Percentiles rank a stretch among this genome's conserved stretches.
phyloP scores from a whole-genome alignment of 192 early-diverging fungal genomes.

The Umbelopsis sp. region DNA sequence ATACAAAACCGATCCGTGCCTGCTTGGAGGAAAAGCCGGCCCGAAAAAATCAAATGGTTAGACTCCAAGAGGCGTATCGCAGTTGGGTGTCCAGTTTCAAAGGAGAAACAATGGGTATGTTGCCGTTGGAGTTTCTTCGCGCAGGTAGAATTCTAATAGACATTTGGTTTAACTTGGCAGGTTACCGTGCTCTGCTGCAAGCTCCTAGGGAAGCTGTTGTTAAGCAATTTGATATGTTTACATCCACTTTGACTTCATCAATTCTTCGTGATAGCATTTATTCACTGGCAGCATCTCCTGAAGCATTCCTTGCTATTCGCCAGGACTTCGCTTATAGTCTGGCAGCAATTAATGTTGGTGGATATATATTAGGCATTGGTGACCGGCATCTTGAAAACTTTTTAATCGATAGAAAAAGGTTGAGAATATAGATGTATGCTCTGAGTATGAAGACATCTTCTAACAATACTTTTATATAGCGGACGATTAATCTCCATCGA shows the following conservation, averaged over 20 bases:
- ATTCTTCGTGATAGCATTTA: constrained; percentile 57
- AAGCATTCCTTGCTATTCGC: constrained; percentile 70
- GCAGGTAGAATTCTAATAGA: not conserved
- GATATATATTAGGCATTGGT: constrained; percentile 77
- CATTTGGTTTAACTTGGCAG: constrained; percentile 31
- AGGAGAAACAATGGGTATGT: constrained; percentile 46
- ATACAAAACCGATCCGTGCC: constrained; percentile 66
- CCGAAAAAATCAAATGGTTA: constrained; percentile 42
- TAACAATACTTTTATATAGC: constrained; percentile 19
- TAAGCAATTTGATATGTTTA: constrained; percentile 49
- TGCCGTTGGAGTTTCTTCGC: not conserved
- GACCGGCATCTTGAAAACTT: constrained; percentile 84
- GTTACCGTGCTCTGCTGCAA: constrained; percentile 58
- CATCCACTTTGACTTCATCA: constrained; percentile 40
- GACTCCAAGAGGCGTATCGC: constrained; percentile 45
- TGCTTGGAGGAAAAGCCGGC: constrained; percentile 58
- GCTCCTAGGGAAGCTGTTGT: constrained; percentile 52
- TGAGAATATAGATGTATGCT: not conserved
- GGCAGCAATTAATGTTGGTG: constrained; percentile 69
- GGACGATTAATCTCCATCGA: constrained; percentile 76
- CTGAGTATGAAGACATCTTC: not conserved
- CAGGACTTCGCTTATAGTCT: constrained; percentile 69
- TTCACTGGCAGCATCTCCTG: constrained; percentile 66
- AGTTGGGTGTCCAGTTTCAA: constrained; percentile 52
- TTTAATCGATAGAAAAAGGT: constrained; percentile 64